Percentiles rank a stretch among this genome's conserved stretches.
Evolutionary conservation across 495 filamentous ascomycete genomes (phyloP).

Genomic region (Daldinia childiae): DNA sequence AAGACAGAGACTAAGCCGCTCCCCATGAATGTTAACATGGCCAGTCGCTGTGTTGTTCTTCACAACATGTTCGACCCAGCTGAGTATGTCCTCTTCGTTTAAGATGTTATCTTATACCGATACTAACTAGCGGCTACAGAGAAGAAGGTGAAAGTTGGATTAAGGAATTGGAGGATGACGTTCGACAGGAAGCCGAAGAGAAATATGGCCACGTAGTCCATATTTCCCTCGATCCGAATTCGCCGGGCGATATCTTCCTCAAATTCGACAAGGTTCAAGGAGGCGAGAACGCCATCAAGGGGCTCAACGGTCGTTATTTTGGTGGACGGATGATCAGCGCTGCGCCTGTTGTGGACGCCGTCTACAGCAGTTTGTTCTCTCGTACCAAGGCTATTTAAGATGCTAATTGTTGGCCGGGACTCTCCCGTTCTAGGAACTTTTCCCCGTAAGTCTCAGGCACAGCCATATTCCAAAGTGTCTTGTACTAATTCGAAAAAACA

Average conservation of each 20-base stretch:
- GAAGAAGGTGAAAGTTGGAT: slow-evolving; percentile 89
- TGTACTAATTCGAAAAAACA: slow-evolving; percentile 15
- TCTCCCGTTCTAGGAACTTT: slow-evolving; percentile 52
- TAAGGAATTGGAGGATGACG: slow-evolving; percentile 94
- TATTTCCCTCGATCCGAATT: slow-evolving; percentile 93
- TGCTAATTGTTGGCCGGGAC: slow-evolving; percentile 60
- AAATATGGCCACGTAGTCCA: slow-evolving; percentile 99
- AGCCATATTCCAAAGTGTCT: neutral
- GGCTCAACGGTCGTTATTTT: slow-evolving; percentile 96
- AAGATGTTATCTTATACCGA: neutral
- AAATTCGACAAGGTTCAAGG: slow-evolving; percentile 96
- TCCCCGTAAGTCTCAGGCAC: slow-evolving; percentile 36
- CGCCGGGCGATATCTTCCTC: slow-evolving; percentile 94
- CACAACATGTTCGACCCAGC: slow-evolving; percentile 94
- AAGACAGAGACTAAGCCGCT: slow-evolving; percentile 84
- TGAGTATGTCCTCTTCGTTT: slow-evolving; percentile 71
- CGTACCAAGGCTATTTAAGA: slow-evolving; percentile 77
- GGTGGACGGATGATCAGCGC: slow-evolving; percentile 89
- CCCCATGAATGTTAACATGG: slow-evolving; percentile 88
- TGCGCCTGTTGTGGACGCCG: slow-evolving; percentile 94
- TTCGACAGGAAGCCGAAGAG: slow-evolving; percentile 89
- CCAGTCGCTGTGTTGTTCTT: slow-evolving; percentile 91
- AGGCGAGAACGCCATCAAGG: slow-evolving; percentile 96
- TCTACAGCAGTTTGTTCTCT: slow-evolving; percentile 97
- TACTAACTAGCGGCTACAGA: slow-evolving; percentile 65